Evolutionary conservation across 1,139 yeast species (phyloP).

Genomic region (Yamadazyma epiphylla): DNA sequence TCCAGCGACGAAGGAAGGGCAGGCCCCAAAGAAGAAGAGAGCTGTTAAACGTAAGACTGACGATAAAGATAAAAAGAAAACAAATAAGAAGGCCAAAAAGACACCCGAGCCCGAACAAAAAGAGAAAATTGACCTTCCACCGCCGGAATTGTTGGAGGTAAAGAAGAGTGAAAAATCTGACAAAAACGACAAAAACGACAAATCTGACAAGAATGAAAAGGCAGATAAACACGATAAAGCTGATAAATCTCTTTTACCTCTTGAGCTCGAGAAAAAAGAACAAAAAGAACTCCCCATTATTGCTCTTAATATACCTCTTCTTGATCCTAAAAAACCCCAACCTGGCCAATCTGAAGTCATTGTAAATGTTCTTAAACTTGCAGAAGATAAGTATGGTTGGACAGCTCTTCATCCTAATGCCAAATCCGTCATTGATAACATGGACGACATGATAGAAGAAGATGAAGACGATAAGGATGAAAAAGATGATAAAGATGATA

Average conservation of each 20-base stretch:
- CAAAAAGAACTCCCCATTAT: constrained; percentile 38
- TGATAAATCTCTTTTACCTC: constrained; percentile 15
- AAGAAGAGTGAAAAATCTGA: constrained; percentile 2
- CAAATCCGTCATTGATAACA: constrained; percentile 53
- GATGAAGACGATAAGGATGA: constrained; percentile 19
- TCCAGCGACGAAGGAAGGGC: not conserved
- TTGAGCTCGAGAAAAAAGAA: constrained; percentile 20
- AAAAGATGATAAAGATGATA: constrained; percentile 31
- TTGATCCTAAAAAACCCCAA: constrained; percentile 45
- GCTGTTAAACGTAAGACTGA: constrained; percentile 11
- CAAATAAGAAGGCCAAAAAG: constrained; percentile 12
- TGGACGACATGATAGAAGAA: constrained; percentile 55
- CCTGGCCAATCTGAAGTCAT: constrained; percentile 72
- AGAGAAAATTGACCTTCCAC: constrained; percentile 12
- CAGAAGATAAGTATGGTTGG: constrained; percentile 87
- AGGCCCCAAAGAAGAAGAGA: constrained; percentile 10
- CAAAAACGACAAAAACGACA: constrained; percentile 4
- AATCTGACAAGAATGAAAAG: constrained; percentile 6
- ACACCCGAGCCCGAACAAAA: constrained; percentile 13
- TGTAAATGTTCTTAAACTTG: constrained; percentile 71
- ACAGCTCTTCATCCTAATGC: constrained; percentile 69
- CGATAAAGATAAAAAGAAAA: constrained; percentile 8
- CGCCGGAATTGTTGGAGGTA: constrained; percentile 13
- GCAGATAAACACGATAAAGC: too few species aligned
- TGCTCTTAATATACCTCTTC: constrained; percentile 57